phyloP scores from a whole-genome alignment of 129 eudicot genomes.

The Centella asiatica region DNA sequence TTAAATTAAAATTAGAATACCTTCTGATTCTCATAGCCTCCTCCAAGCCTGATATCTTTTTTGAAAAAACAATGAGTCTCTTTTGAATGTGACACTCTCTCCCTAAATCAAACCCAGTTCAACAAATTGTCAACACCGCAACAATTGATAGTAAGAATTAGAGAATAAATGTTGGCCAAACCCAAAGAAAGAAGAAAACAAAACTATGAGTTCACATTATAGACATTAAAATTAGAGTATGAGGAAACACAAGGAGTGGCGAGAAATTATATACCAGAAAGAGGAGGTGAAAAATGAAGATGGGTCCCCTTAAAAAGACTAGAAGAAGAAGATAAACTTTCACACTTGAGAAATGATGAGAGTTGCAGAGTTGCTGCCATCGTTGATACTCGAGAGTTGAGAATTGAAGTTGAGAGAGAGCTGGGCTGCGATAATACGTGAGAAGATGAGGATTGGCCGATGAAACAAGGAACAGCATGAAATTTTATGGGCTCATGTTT shows the following conservation, averaged over 20 bases:
- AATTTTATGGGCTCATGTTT: no score
- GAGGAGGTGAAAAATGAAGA: constrained; percentile 11
- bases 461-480: no score
- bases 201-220: neutral
- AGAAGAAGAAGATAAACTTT: constrained; percentile 28
- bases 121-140: constrained; percentile 12
- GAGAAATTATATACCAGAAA: constrained; percentile 17
- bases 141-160: neutral
- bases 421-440: no score
- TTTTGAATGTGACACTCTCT: constrained; percentile 20
- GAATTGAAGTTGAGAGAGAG: no score
- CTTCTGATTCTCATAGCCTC: constrained; percentile 83
- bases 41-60: constrained; percentile 65
- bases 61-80: constrained; percentile 41
- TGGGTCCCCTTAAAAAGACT: constrained; percentile 25
- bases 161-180: neutral
- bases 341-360: constrained; percentile 34
- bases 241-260: neutral
- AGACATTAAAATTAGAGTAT: neutral
- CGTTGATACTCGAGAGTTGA: no score
- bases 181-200: neutral
- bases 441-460: no score
- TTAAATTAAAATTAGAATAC: constrained; percentile 17
- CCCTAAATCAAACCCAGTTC: constrained; percentile 15
- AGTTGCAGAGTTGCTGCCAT: constrained; percentile 40